Base-by-base conservation (phyloP, 106 monocot species). In the Dendrobium nobile region DNA sequence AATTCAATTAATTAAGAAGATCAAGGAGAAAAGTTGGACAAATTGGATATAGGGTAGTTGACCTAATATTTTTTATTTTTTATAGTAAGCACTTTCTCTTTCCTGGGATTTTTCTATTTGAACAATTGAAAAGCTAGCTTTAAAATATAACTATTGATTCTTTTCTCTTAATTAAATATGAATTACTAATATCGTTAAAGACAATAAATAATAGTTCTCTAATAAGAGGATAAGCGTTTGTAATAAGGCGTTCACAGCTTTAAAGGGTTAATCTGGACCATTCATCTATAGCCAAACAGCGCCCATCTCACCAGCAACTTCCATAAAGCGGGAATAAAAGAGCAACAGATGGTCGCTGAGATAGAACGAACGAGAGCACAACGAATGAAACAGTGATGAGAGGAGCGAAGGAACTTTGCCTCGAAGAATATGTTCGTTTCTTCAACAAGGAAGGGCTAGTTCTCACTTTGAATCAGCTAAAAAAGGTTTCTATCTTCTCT, bases 391-490 rank as follows among this genome's bases (percentile, higher is more conserved):
- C 37, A 26, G 77, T 26, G 78, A 78, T 78, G 78, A 37, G 13
- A 18, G 19, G 9, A 78, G 58, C n/a, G 54, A 78, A 78, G 40
- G 40, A n/a, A 3, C 58, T 78, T 33, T 19, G 16, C 11, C 78
- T 78, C 56, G 78, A 78, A 41, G 56, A 55, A 19, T 78, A 78
- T 16, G 58, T 59, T 5, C n/a, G 22, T 40, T 78, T 78, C 78
- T 59, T 78, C 78, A 59, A 59, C 5, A 37, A 20, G 16, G 22
- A 33, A 27, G 40, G 41, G 40, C 19, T 5, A 4, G 5, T 1
- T 4, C 55, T 78, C 56, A 58, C 78, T 22, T 2, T 16, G 19
- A 4, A 19, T n/a, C 58, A 58, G 58, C 78, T 78, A 11, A 54
- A 0, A 15, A 45, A 78, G 78, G 78, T 78, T 59, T n/a, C 78